A percentile compares a stretch with the other conserved stretches of the same genome.
phyloP scores from a whole-genome alignment of 768 basidiomycete genomes.

The Auriscalpium vulgare region DNA sequence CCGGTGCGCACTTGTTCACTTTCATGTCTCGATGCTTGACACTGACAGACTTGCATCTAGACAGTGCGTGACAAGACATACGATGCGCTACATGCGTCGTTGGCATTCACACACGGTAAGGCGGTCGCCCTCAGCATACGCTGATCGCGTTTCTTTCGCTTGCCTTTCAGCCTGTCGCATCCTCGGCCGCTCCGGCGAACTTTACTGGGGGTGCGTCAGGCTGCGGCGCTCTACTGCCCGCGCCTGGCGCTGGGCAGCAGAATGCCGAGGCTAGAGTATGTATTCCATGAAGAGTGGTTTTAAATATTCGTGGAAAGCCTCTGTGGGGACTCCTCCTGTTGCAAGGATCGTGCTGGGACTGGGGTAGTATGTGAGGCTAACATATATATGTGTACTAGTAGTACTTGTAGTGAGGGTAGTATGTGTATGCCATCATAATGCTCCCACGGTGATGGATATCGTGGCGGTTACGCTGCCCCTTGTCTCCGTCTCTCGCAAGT shows the following conservation, averaged over 20 bases:
- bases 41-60: too few relatives aligned
- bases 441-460: too few relatives aligned
- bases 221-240: not conserved
- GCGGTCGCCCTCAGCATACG: too few relatives aligned
- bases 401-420: too few relatives aligned
- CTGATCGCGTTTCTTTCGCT: too few relatives aligned
- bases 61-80: too few relatives aligned
- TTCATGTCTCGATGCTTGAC: too few relatives aligned
- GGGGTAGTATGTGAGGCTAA: constrained; percentile 83
- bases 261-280: constrained; percentile 40
- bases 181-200: not conserved
- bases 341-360: constrained; percentile 68
- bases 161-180: not conserved
- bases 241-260: not conserved
- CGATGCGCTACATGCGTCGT: too few relatives aligned
- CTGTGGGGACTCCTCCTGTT: constrained; percentile 78
- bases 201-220: not conserved
- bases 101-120: too few relatives aligned
- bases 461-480: not conserved
- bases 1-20: too few relatives aligned
- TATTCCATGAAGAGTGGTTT: constrained; percentile 30
- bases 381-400: constrained; percentile 24
- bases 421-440: too few relatives aligned
- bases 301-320: constrained; percentile 30
- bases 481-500: not conserved